Base-by-base conservation (phyloP, 805 yeast genomes). In the Candida ponderosae region DNA sequence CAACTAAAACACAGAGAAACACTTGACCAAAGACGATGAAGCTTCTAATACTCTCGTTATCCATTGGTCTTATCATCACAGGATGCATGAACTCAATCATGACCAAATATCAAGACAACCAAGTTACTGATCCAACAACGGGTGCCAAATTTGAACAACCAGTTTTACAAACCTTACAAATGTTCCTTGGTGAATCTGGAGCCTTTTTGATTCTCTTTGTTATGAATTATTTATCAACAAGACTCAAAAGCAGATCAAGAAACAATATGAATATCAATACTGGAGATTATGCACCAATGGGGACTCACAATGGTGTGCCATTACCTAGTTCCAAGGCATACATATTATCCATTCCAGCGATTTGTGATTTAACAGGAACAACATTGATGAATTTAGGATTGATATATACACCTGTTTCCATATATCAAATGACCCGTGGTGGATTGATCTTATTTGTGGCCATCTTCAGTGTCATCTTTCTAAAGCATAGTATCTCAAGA, bases 351-450 rank as follows among this genome's bases (percentile, higher is more conserved):
- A 54, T 80, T 32, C 93, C 93, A 1, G 74, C 93, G 1, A 51
- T 71, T 8, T 81, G 88, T 57, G 94, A 84, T 55, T 65, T 83
- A 34, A 48, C 70, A 28, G 90, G 81, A 4, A 84, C 94, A 1
- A 83, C 93, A 0, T 58, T 84, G 45, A 69, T 83, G 76, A 80
- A 83, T 48, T 54, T 82, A n/a, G 93, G 93, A 0, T 64, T 84
- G 42, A 55, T 81, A 18, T 78, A 76, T 56, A 77, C 79, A 1
- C 90, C 93, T 0, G 93, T 83, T 8, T 80, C 88, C 1, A 71
- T 83, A 35, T 84, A 82, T 56, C 94, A 84, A 55, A 84, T 84
- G 94, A 78, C 82, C n/a, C 65, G 94, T 45, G 93, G 94, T 3
- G 74, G 87, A 0, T 62, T 82, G 31, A 84, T 84, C 31, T 59